Percentiles rank a stretch among this genome's conserved stretches.
Conservation (phyloP, 768 basidiomycete species). For the Phanerodontia chrysosporium region DNA sequence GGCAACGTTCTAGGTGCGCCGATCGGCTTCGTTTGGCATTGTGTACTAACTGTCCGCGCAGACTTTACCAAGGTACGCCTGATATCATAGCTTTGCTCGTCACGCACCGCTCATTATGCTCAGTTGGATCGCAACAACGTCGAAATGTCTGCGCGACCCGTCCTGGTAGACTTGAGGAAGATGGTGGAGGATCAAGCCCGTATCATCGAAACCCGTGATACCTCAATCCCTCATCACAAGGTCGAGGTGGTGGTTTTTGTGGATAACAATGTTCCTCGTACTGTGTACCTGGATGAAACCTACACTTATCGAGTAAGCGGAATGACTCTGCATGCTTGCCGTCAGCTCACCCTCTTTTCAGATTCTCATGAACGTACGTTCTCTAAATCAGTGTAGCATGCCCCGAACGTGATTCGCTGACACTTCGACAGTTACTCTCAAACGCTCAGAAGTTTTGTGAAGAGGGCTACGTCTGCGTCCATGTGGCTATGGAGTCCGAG, state of each 20-base stretch:
- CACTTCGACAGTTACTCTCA: constrained; percentile 18
- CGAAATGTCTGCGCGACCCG: constrained; percentile 24
- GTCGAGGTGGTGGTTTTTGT: constrained; percentile 24
- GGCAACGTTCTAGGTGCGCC: constrained; percentile 25
- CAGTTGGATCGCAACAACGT: constrained; percentile 25
- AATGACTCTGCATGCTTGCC: not conserved
- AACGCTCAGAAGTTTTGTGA: constrained; percentile 28
- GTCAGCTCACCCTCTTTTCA: not conserved
- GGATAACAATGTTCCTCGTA: constrained; percentile 18
- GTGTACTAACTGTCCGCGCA: not conserved
- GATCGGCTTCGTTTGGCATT: not conserved
- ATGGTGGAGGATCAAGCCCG: constrained; percentile 25
- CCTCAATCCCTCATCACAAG: constrained; percentile 7
- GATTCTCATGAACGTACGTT: constrained; percentile 26
- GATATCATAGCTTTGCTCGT: not conserved
- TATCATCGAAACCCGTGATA: constrained; percentile 21
- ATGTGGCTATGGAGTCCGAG: constrained; percentile 15
- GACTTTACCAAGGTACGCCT: constrained; percentile 27
- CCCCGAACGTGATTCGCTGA: not conserved
- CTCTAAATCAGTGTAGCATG: not conserved
- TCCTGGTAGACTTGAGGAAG: constrained; percentile 22
- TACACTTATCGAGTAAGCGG: constrained; percentile 23
- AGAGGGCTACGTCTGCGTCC: constrained; percentile 22
- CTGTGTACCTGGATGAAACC: constrained; percentile 24
- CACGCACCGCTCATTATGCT: not conserved